These are phyloP conservation scores for Pseudogymnoascus verrucosus DNA, from an alignment of 2,329 filamentous ascomycete genomes.

Conservation along the genomic window DNA sequence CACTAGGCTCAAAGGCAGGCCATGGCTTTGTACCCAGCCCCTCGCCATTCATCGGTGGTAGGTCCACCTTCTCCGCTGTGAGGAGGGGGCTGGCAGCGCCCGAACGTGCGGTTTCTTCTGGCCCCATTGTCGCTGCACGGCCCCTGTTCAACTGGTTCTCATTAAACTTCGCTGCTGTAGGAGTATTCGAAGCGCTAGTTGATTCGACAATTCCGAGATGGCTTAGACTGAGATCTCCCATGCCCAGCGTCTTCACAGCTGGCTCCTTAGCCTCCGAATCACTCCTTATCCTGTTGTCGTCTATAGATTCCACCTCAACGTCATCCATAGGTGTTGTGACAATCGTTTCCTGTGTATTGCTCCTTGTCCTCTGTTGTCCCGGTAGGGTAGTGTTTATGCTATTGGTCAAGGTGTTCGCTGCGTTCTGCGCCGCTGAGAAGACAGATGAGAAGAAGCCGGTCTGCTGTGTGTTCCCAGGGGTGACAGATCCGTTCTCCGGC, in stretches of 20 bases:
- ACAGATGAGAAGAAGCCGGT: conserved; percentile 88
- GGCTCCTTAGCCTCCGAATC: conserved; percentile 52
- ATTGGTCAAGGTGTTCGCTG: conserved; percentile 66
- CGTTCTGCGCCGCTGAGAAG: conserved; percentile 87
- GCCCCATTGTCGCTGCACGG: conserved; percentile 19
- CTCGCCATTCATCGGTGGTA: conserved; percentile 18
- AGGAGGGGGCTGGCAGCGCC: conserved; percentile 7
- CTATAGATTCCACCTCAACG: conserved; percentile 27
- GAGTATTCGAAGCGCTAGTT: conserved; percentile 45
- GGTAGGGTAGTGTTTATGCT: conserved; percentile 62
- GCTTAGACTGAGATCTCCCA: conserved; percentile 80
- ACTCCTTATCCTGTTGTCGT: conserved; percentile 23
- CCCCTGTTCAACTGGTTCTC: conserved; percentile 29
- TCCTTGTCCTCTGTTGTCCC: conserved; percentile 39
- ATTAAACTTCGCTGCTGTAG: conserved; percentile 47
- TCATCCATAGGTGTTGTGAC: conserved; percentile 15
- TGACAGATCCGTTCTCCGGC: conserved; percentile 52
- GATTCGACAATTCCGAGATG: conserved; percentile 71
- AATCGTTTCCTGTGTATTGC: conserved; percentile 24
- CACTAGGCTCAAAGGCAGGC: conserved; percentile 43
- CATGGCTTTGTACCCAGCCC: conserved; percentile 31
- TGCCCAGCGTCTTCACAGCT: conserved; percentile 81
- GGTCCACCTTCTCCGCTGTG: conserved; percentile 18
- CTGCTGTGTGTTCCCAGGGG: conserved; percentile 47
- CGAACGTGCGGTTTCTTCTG: conserved; percentile 17